phyloP scores from a whole-genome alignment of 352 stramenopile species.

The Phytopythium cucurbitacearum region DNA sequence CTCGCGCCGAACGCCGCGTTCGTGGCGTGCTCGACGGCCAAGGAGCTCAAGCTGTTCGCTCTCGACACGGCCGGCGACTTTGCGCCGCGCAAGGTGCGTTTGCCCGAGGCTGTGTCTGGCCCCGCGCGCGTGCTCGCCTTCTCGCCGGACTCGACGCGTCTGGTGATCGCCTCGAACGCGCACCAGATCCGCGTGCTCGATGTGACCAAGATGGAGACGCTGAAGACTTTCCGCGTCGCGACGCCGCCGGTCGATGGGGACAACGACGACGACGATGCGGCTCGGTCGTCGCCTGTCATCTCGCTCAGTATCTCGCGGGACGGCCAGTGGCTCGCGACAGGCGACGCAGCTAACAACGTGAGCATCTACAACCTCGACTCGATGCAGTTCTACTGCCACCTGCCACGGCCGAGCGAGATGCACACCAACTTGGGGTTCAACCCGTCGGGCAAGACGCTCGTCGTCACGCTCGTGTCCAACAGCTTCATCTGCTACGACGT shows the following conservation, averaged over 20 bases:
- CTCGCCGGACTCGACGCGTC: conserved; percentile 71
- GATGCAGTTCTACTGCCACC: conserved; percentile 76
- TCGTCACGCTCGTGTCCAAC: conserved; percentile 80
- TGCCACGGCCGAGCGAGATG: conserved; percentile 36
- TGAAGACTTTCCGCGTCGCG: conserved; percentile 68
- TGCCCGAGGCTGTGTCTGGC: conserved; percentile 29
- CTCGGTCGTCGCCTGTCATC: conserved; percentile 36
- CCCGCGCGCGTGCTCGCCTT: conserved; percentile 67
- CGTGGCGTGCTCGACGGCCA: conserved; percentile 80
- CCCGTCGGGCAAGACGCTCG: conserved; percentile 64
- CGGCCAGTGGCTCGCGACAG: conserved; percentile 74
- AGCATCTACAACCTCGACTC: conserved; percentile 84
- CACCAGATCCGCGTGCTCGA: conserved; percentile 74
- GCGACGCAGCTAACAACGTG: conserved; percentile 64
- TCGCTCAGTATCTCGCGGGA: conserved; percentile 76
- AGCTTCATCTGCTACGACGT: conserved; percentile 85
- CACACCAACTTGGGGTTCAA: conserved; percentile 48
- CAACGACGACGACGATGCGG: conserved; percentile 11
- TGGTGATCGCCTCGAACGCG: conserved; percentile 59
- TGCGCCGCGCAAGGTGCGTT: conserved; percentile 50
- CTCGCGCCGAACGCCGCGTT: conserved; percentile 84
- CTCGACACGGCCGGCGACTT: conserved; percentile 41
- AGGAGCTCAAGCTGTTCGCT: conserved; percentile 87
- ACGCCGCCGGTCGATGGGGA: background rate
- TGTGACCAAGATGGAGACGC: conserved; percentile 59